Evolutionary conservation across 495 filamentous ascomycete species (phyloP).

Genomic region (Choiromyces venosus): DNA sequence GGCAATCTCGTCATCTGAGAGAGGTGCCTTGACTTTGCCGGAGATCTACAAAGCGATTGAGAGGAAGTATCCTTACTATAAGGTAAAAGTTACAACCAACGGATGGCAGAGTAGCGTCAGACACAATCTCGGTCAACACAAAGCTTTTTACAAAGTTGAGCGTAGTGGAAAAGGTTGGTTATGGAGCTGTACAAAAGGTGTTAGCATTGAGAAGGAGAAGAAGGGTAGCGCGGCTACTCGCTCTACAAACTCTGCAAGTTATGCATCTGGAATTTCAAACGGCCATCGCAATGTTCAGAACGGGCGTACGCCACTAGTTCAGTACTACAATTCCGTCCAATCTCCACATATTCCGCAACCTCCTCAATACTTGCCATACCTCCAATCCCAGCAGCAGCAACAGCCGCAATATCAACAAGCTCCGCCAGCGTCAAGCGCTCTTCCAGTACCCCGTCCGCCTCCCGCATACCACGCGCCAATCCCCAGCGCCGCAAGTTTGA

Average conservation of each 20-base stretch:
- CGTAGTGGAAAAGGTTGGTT: conserved; percentile 65
- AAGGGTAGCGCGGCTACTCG: conserved; percentile 41
- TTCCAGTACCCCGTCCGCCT: neutral
- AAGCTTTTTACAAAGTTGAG: conserved; percentile 80
- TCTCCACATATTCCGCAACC: neutral
- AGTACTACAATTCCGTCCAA: neutral
- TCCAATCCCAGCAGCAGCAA: neutral
- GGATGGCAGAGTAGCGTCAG: conserved; percentile 98
- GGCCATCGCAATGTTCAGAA: neutral
- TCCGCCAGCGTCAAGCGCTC: neutral
- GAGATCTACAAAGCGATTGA: conserved; percentile 90
- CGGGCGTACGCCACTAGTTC: neutral
- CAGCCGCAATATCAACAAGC: neutral
- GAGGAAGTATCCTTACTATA: conserved; percentile 83
- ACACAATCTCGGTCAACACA: conserved; percentile 86
- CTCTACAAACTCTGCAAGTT: neutral
- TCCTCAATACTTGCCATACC: neutral
- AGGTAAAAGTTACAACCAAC: conserved; percentile 69
- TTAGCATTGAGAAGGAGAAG: conserved; percentile 65
- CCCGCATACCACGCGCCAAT: neutral
- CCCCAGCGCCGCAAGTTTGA: neutral
- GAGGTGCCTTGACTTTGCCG: conserved; percentile 71
- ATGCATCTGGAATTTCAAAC: neutral
- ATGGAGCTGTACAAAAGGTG: conserved; percentile 59
- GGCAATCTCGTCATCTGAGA: conserved; percentile 66